These are phyloP conservation scores for Penicillium bialowiezense DNA, from an alignment of 495 filamentous ascomycete genomes.

Conservation along the genomic window DNA sequence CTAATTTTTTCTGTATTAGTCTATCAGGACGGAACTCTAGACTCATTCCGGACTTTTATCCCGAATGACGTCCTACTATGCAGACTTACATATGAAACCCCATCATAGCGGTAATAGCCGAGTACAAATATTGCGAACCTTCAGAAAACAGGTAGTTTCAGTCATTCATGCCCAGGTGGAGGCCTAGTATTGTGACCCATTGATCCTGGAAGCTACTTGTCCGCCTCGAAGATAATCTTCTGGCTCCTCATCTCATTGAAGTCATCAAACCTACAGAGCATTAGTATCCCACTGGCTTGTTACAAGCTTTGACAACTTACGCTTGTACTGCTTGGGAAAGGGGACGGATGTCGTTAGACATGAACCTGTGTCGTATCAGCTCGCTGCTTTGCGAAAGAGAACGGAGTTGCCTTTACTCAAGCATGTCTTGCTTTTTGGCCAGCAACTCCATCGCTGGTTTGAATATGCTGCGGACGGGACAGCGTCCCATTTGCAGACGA, in stretches of 20 bases:
- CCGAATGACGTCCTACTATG: no score
- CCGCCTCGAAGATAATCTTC: conserved; percentile 38
- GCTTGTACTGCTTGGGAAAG: conserved; percentile 34
- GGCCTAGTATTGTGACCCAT: no score
- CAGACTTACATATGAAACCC: no score
- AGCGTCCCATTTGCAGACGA: conserved; percentile 84
- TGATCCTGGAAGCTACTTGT: conserved; percentile 26
- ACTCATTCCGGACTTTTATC: no score
- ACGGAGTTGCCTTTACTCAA: neutral
- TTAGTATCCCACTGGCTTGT: neutral
- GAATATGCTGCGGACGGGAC: conserved; percentile 63
- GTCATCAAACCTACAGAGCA: conserved; percentile 26
- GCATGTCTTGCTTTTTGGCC: conserved; percentile 45
- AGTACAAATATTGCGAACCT: no score
- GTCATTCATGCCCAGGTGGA: no score
- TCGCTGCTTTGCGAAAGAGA: no score
- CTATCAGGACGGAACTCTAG: no score
- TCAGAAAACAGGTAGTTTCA: no score
- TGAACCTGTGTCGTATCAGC: conserved; percentile 28
- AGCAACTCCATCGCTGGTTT: conserved; percentile 67
- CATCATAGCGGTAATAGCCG: no score
- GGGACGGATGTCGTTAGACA: conserved; percentile 36
- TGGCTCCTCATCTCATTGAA: conserved; percentile 36
- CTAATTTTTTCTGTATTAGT: no score
- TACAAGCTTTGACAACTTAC: conserved; percentile 13